Percentiles rank a stretch among this genome's conserved stretches.
phyloP scores from a whole-genome alignment of 2,329 filamentous ascomycete species.

The Cryphonectria japonica region DNA sequence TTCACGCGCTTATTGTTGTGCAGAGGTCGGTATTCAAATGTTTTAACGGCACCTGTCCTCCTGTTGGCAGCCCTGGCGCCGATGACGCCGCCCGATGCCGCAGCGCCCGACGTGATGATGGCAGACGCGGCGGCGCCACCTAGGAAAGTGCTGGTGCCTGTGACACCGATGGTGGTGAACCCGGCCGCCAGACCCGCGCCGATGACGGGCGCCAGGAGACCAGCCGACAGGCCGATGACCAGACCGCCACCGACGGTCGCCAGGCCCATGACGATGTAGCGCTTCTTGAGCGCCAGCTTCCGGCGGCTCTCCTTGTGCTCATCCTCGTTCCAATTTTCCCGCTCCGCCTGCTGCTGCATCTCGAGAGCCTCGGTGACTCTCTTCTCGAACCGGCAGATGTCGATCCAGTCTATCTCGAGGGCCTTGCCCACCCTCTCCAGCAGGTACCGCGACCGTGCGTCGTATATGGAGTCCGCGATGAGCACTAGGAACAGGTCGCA shows the following conservation, averaged over 20 bases:
- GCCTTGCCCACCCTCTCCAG: constrained; percentile 81
- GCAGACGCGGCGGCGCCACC: constrained; percentile 91
- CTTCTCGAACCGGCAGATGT: constrained; percentile 97
- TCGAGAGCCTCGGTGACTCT: constrained; percentile 94
- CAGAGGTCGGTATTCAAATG: constrained; percentile 93
- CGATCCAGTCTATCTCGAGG: constrained; percentile 83
- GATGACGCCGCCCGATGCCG: constrained; percentile 84
- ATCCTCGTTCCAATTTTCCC: constrained; percentile 97
- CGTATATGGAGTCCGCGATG: constrained; percentile 95
- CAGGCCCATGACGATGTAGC: constrained; percentile 94
- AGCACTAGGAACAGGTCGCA: constrained; percentile 94
- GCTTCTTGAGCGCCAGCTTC: constrained; percentile 78
- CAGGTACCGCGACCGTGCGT: constrained; percentile 81
- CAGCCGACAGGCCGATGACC: constrained; percentile 93
- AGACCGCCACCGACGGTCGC: constrained; percentile 94
- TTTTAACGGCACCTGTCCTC: constrained; percentile 88
- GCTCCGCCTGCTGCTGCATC: constrained; percentile 93
- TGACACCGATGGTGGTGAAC: constrained; percentile 92
- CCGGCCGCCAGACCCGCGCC: constrained; percentile 92
- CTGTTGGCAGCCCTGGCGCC: constrained; percentile 83
- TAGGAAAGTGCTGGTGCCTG: constrained; percentile 85
- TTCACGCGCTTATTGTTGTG: constrained; percentile 99
- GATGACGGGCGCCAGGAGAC: constrained; percentile 88
- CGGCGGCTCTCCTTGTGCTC: constrained; percentile 87
- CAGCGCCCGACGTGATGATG: constrained; percentile 88